Base-by-base conservation (phyloP, 495 filamentous ascomycete species). In the Penicillium alfredii region DNA sequence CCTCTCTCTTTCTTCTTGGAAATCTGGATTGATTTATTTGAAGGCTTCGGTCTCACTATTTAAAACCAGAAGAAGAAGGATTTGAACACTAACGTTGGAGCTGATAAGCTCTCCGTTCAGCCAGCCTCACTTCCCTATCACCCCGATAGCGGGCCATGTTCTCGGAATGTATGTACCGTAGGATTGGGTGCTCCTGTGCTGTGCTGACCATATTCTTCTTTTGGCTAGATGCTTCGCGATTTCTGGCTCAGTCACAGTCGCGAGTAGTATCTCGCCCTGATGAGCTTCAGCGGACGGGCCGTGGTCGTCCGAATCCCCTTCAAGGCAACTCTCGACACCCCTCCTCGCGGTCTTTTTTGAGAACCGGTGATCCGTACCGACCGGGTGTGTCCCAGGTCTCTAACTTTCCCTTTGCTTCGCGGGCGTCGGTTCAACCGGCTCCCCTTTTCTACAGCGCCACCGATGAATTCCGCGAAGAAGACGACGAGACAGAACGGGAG, bases 231-330 rank as follows among this genome's bases (percentile, higher is more conserved):
- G 92, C 92, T 49, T 97, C 93, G 35, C 83, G 82, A 33, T 98
- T 98, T 58, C 80, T 98, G 44, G 88, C 92, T 32, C 92, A 98
- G 75, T 97, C 92, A 35, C 89, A 96, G 67, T 94, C 92, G 21
- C 81, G 88, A 33, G 64, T 87, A 75, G 73, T 64, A 69, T 82
- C 59, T 61, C 78, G 79, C 45, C 70, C 74, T 14, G 81, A 84
- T 31, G 75, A 72, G 43, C 38, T 57, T 59, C 66, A 69, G 32
- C 54, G 66, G 46, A 71, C 68, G 39, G 71, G 67, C 20, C 56
- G 66, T 48, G 71, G 71, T 34, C 64, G 69, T 20, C 64, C 60
- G 22, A 63, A 54, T 38, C 56, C 55, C 27, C 61, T 49, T 33
- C 60, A 64, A 40, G 64, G 51, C 45, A 68, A 49, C 31, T 65